These are phyloP conservation scores for Boeremia lycopersici DNA, from an alignment of 2,329 filamentous ascomycete genomes.

Conservation along the genomic window DNA sequence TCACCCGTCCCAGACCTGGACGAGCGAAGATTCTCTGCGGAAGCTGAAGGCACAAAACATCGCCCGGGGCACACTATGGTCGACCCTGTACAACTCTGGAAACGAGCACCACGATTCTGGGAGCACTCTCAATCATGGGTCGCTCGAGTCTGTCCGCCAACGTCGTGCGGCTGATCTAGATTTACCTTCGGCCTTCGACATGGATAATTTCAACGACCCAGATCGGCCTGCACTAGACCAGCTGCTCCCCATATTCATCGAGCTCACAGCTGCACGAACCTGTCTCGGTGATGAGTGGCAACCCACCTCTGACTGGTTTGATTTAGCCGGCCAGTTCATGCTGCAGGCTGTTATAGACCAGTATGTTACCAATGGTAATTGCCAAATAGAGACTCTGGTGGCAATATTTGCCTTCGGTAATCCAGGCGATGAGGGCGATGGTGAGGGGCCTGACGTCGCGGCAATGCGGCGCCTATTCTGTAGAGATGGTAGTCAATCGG, in stretches of 20 bases:
- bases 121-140: neutral
- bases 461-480: constrained; percentile 45
- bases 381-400: constrained; percentile 46
- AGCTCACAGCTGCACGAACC: constrained; percentile 54
- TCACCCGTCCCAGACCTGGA: constrained; percentile 47
- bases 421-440: constrained; percentile 28
- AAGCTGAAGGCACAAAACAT: constrained; percentile 47
- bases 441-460: constrained; percentile 37
- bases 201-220: constrained; percentile 35
- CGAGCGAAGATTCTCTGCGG: constrained; percentile 43
- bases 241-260: constrained; percentile 56
- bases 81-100: constrained; percentile 24
- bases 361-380: constrained; percentile 48
- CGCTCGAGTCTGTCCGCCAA: constrained; percentile 22
- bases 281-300: constrained; percentile 39
- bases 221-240: constrained; percentile 48
- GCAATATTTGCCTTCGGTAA: constrained; percentile 56
- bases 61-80: constrained; percentile 30
- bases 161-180: constrained; percentile 31
- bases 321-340: constrained; percentile 56
- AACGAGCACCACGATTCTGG: constrained; percentile 22
- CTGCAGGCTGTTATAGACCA: constrained; percentile 59
- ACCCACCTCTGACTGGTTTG: constrained; percentile 51
- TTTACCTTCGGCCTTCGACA: constrained; percentile 30
- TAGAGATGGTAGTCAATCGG: constrained; percentile 35